These are phyloP conservation scores for Larix kaempferi DNA, from an alignment of 75 land plant genomes.

Conservation along the genomic window DNA sequence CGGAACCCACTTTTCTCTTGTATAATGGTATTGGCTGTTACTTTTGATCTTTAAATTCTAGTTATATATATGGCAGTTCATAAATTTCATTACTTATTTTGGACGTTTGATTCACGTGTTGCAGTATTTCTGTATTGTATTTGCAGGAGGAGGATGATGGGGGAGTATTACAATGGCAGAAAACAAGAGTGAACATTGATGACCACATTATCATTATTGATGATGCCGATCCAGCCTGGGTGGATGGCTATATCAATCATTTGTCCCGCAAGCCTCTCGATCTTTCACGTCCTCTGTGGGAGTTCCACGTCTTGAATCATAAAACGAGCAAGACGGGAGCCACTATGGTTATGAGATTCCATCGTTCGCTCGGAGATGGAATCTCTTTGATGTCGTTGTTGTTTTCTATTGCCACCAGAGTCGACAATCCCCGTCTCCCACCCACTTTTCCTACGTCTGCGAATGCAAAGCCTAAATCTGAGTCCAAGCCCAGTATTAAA, in stretches of 20 bases:
- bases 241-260: conserved; percentile 11
- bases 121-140: background rate
- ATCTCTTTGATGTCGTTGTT: conserved; percentile 64
- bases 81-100: background rate
- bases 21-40: background rate
- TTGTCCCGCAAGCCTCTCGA: conserved; percentile 6
- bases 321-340: conserved; percentile 16
- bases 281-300: conserved; percentile 15
- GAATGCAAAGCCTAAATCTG: background rate
- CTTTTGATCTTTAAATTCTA: background rate
- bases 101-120: background rate
- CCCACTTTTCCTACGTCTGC: conserved; percentile 40
- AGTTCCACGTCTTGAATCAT: conserved; percentile 25
- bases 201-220: conserved; percentile 15
- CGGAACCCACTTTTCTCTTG: background rate
- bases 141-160: conserved; percentile 17
- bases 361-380: conserved; percentile 68
- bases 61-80: background rate
- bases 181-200: conserved; percentile 12
- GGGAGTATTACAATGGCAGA: conserved; percentile 24
- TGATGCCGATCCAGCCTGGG: conserved; percentile 4
- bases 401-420: conserved; percentile 48
- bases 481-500: too few species aligned
- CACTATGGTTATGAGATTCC: conserved; percentile 34
- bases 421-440: conserved; percentile 45